Percentiles rank a stretch among this genome's conserved stretches.
These are phyloP conservation scores for Trichoderma atrobrunneum DNA, from an alignment of 2,329 filamentous ascomycete species.

Conservation along the genomic window DNA sequence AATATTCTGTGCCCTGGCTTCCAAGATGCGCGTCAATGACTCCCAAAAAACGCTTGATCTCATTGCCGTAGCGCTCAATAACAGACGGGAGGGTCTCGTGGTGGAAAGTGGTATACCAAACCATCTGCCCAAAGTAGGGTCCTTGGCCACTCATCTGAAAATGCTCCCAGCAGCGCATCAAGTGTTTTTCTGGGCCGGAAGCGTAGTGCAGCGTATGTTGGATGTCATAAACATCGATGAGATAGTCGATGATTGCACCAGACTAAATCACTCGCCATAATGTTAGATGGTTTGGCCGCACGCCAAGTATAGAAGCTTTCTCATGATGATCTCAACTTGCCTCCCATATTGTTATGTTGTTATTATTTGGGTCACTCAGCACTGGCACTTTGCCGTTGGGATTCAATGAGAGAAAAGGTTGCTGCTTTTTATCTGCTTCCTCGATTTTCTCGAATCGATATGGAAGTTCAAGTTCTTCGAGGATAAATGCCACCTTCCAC, in stretches of 20 bases:
- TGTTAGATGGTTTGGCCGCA: neutral
- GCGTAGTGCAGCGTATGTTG: neutral
- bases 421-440: neutral
- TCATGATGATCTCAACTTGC: neutral
- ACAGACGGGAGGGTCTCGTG: neutral
- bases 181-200: neutral
- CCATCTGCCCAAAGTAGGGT: neutral
- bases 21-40: neutral
- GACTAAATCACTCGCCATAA: neutral
- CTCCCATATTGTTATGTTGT: neutral
- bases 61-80: neutral
- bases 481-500: neutral
- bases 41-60: neutral
- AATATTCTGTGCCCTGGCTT: neutral
- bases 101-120: neutral
- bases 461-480: neutral
- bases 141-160: neutral
- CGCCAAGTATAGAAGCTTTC: neutral
- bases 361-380: neutral
- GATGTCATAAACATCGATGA: neutral
- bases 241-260: neutral
- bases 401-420: neutral
- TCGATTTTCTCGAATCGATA: neutral
- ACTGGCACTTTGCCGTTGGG: neutral
- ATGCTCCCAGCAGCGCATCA: neutral